Percentiles rank a stretch among this genome's conserved stretches.
Conservation (phyloP, 2,329 filamentous ascomycete species). For the Talaromyces sp. region DNA sequence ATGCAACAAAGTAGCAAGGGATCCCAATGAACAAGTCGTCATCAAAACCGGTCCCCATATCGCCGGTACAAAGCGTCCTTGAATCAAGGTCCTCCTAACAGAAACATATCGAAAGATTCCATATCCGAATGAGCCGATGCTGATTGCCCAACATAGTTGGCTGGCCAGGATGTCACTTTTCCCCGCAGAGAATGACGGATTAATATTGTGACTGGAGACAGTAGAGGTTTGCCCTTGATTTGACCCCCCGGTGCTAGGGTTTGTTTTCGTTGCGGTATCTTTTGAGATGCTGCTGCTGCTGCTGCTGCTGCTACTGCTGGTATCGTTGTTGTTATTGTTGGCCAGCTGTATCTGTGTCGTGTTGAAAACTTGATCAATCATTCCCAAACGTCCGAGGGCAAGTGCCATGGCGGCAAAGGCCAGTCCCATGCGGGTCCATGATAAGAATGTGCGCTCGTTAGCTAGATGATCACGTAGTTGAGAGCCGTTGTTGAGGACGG, state of each 20-base stretch:
- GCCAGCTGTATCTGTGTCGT: background rate
- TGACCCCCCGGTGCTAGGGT: no score
- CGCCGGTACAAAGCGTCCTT: constrained; percentile 25
- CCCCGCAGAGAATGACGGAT: background rate
- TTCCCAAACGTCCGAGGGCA: constrained; percentile 25
- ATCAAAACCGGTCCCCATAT: constrained; percentile 29
- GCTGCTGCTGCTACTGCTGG: no score
- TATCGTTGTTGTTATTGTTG: background rate
- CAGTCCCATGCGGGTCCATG: constrained; percentile 31
- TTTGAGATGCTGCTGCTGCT: background rate
- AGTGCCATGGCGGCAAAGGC: constrained; percentile 29
- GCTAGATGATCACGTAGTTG: constrained; percentile 31
- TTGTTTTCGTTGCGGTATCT: no score
- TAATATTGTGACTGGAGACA: background rate
- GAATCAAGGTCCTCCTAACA: constrained; percentile 22
- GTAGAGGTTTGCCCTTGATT: no score
- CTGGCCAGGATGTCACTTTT: constrained; percentile 15
- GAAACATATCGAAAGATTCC: constrained; percentile 26
- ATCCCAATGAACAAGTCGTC: constrained; percentile 20
- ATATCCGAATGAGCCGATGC: constrained; percentile 27
- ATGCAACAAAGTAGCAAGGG: constrained; percentile 14
- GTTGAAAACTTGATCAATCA: constrained; percentile 25
- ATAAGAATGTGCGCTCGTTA: constrained; percentile 32
- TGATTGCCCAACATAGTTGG: constrained; percentile 23
- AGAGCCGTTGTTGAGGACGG: constrained; percentile 26